Evolutionary conservation across 495 filamentous ascomycete genomes (phyloP).

Genomic region (Jackrogersella multiformis): DNA sequence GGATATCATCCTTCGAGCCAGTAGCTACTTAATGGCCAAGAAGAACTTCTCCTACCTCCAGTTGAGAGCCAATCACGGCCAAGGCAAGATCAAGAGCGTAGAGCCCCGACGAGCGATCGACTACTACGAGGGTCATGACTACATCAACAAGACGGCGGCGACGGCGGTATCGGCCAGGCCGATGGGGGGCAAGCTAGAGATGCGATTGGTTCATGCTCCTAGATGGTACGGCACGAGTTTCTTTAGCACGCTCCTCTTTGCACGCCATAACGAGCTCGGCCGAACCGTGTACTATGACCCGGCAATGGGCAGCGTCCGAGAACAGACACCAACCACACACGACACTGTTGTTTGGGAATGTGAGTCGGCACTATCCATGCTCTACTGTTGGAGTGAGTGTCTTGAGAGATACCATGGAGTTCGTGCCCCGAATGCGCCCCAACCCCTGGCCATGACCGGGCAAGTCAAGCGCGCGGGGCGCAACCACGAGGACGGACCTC

Average conservation of each 20-base stretch:
- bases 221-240: background rate
- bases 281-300: background rate
- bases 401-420: background rate
- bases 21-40: background rate
- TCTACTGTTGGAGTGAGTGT: background rate
- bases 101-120: background rate
- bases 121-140: background rate
- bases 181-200: too few species aligned
- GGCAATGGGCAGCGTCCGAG: background rate
- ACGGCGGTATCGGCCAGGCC: too few species aligned
- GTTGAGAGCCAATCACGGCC: background rate
- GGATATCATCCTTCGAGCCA: background rate
- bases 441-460: too few species aligned
- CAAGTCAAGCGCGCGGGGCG: too few species aligned
- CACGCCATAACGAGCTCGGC: background rate
- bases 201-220: too few species aligned
- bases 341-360: slow-evolving; percentile 12
- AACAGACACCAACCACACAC: background rate
- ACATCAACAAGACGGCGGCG: background rate
- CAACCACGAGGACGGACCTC: too few species aligned
- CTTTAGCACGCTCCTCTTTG: background rate
- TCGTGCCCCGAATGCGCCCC: too few species aligned
- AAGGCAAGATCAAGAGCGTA: background rate
- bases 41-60: background rate
- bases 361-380: background rate